A percentile compares a stretch with the other conserved stretches of the same genome.
Evolutionary conservation across 1,139 yeast genomes (phyloP).

Genomic region (Taiozyma sp.): DNA sequence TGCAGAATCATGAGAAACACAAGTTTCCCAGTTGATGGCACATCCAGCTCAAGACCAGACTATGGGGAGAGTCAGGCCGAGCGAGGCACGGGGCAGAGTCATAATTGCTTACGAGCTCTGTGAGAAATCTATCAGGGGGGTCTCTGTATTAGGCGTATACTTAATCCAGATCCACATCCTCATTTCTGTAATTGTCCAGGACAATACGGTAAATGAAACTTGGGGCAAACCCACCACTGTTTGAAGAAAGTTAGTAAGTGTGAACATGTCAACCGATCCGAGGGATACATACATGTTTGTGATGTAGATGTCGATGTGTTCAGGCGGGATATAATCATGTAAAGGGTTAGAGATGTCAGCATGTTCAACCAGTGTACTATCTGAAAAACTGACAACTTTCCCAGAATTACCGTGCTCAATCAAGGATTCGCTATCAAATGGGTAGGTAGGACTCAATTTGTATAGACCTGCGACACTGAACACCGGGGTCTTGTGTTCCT

Average conservation of each 20-base stretch:
- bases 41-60: slow-evolving; percentile 41
- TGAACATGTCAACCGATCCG: neutral
- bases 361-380: slow-evolving; percentile 40
- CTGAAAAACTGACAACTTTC: slow-evolving; percentile 67
- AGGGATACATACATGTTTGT: slow-evolving; percentile 57
- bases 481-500: slow-evolving; percentile 91
- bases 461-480: slow-evolving; percentile 92
- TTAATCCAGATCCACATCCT: slow-evolving; percentile 56
- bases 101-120: neutral
- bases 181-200: slow-evolving; percentile 85
- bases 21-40: slow-evolving; percentile 9
- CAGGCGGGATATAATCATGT: slow-evolving; percentile 90
- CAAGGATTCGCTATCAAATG: slow-evolving; percentile 82
- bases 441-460: slow-evolving; percentile 89
- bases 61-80: slow-evolving; percentile 24
- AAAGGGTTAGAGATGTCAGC: slow-evolving; percentile 84
- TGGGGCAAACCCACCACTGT: slow-evolving; percentile 88
- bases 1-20: neutral
- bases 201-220: slow-evolving; percentile 93
- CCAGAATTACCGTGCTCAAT: slow-evolving; percentile 95
- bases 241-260: slow-evolving; percentile 19
- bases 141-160: neutral
- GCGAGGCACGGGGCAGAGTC: slow-evolving; percentile 34
- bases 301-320: slow-evolving; percentile 87
- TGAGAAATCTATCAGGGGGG: neutral